A percentile compares a stretch with the other conserved stretches of the same genome.
Conservation (phyloP, 345 rosid species). For the Trapa bicornis region DNA sequence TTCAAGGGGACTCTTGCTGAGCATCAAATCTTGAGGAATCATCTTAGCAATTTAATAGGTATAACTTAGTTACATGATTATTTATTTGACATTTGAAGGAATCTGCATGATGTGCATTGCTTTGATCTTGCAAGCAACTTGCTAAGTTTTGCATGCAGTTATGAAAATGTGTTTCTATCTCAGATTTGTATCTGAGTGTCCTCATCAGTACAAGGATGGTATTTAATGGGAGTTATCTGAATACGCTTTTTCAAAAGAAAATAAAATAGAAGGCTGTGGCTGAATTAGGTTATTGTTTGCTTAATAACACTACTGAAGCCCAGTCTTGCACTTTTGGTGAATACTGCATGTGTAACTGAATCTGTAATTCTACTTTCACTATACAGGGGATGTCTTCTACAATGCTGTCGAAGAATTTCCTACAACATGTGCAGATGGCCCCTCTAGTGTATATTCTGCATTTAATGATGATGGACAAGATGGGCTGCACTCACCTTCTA, state of each 20-base stretch:
- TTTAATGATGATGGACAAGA: neutral
- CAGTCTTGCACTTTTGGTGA: neutral
- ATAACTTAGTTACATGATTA: neutral
- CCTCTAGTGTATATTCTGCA: neutral
- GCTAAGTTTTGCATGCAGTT: no score
- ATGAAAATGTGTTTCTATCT: neutral
- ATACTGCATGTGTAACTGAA: no score
- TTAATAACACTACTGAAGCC: neutral
- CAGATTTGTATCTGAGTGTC: neutral
- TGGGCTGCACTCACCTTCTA: conserved; percentile 56
- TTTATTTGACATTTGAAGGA: neutral
- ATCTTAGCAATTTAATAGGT: conserved; percentile 53
- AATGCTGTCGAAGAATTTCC: conserved; percentile 63
- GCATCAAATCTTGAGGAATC: conserved; percentile 33
- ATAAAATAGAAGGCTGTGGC: neutral
- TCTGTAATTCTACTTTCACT: conserved; percentile 1
- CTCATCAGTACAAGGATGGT: neutral
- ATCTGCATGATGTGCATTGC: neutral
- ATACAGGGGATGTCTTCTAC: conserved; percentile 67
- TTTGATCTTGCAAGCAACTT: no score
- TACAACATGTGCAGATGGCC: conserved; percentile 3
- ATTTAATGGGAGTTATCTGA: no score
- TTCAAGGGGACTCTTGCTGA: conserved; percentile 64
- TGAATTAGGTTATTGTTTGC: neutral
- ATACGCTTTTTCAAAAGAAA: no score